Evolutionary conservation across 495 filamentous ascomycete genomes (phyloP).

Genomic region (Friedmanniomyces endolithicus): DNA sequence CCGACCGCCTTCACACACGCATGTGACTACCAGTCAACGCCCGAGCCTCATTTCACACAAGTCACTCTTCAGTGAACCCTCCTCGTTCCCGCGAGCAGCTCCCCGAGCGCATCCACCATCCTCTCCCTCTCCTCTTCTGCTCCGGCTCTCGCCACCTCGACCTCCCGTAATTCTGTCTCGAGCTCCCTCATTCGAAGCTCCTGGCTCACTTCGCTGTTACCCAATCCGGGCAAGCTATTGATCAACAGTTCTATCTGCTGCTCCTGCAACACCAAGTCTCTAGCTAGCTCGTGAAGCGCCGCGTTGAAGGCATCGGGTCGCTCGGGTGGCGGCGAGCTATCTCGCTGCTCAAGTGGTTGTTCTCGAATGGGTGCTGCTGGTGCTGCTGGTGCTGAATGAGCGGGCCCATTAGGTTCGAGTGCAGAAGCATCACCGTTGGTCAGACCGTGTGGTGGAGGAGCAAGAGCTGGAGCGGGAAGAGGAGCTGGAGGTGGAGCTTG

Average conservation of each 20-base stretch:
- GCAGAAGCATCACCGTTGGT: constrained; percentile 2
- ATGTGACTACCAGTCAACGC: no score
- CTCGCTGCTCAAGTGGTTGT: not conserved
- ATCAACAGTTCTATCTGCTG: constrained; percentile 91
- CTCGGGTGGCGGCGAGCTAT: constrained; percentile 32
- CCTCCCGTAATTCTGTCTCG: constrained; percentile 60
- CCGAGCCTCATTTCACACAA: not conserved
- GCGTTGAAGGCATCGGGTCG: constrained; percentile 53
- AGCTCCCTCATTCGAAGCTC: constrained; percentile 58
- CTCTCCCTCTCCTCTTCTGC: constrained; percentile 60
- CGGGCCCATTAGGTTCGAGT: constrained; percentile 15
- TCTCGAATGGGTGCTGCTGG: not conserved
- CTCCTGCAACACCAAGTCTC: constrained; percentile 77
- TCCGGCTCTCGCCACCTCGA: constrained; percentile 56
- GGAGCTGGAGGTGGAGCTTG: constrained; percentile 26
- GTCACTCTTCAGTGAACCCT: not conserved
- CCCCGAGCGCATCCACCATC: constrained; percentile 55
- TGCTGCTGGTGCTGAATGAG: not conserved
- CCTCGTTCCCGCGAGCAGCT: constrained; percentile 27
- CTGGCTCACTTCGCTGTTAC: constrained; percentile 74
- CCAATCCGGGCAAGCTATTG: constrained; percentile 70
- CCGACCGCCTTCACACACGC: not conserved
- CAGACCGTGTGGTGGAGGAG: constrained; percentile 21
- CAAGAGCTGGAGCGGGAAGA: constrained; percentile 8
- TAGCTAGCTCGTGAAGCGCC: constrained; percentile 67